Evolutionary conservation across 1,284 basidiomycete genomes (phyloP), one percentile per base, ranked within the genome.

Genomic region (Sphaerobolus stellatus): DNA sequence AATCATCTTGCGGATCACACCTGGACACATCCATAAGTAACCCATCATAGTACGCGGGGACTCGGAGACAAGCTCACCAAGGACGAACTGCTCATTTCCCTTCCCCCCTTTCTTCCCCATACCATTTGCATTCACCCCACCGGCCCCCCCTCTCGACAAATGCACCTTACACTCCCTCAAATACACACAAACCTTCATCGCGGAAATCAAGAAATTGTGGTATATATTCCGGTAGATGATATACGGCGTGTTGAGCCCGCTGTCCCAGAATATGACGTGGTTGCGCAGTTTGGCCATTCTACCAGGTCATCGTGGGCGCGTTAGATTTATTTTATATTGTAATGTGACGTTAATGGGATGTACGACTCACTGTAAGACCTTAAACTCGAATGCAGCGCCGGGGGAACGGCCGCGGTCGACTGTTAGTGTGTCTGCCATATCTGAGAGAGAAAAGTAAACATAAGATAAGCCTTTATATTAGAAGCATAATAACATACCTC

Each of bases 171-270:
- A 86, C 44, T 78, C 76, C 43, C 76, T 75, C 33, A 96, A 75
- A 68, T 97, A 98, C 49, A 83, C 80, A 50, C 91, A 84, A 77
- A 94, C 89, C 73, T 94, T 98, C 77, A 95, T 86, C 1, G 92
- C 92, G 1, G 86, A 80, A 24, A 96, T 69, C n/a, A 92, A 71
- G 64, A 95, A 90, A 63, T 87, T 90, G 68, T 94, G 86, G 66
- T 94, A 94, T 8, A 97, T 75, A 67, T 98, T 99, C 33, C 83
- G 67, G 67, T 90, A 83, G 2, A 92, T 84, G 0, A 79, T 80
- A 30, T 76, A 62, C 25, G 71, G 61, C 2, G 81, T 72, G 68
- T 96, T 98, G 59, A 97, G 77, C 6, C 66, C 64, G 2, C 82
- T 80, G 68, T 98, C 95, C 48, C 80, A 84, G 69, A 82, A 95